Evolutionary conservation across 225 moss, liverwort and hornwort genomes (phyloP), one percentile per base, ranked within the genome.

Genomic region (Asterella californica): DNA sequence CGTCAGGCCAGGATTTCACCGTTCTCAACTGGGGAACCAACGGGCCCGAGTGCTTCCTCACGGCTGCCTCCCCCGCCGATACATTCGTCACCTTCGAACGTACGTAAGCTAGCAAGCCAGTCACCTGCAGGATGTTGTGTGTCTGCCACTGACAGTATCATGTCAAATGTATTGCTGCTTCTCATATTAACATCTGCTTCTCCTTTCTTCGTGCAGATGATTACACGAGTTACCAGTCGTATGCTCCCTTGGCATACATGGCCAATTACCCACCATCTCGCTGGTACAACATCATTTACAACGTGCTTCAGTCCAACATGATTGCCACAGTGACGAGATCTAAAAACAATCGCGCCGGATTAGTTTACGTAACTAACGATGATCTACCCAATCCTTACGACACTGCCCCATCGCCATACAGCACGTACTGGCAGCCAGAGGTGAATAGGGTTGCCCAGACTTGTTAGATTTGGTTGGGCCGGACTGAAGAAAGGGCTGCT

Each of bases 231-330:
- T 75, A 55, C 11, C 15, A 9, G 32, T 55, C 75, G 53, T 75
- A 75, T 29, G 5, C 81, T 74, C 78, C 75, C 65, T 1, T 4
- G 9, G 27, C 75, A 30, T 78, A 72, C 46, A 80, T 80, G 80
- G 12, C 71, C 70, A 70, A 53, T 1, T 81, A 81, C 27, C 0
- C 47, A 8, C 46, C 68, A 21, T 21, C 2, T 12, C 34, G 22
- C 42, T 87, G 82, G 66, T 87, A 84, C 78, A 77, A 79, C 54
- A 87, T 87, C 32, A 27, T 87, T 74, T 81, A 87, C 83, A 74
- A 84, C 2, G 85, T 49, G 70, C n/a, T 68, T 38, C 46, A 79
- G 22, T 8, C 74, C 7, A 59, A 46, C 14, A 77, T 87, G 25
- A 67, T 48, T 29, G 0, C 79, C 30, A 80, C 83, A 1, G 77